Evolutionary conservation across 192 early-diverging fungal species (phyloP).

Genomic region (Dissophora globulifera): DNA sequence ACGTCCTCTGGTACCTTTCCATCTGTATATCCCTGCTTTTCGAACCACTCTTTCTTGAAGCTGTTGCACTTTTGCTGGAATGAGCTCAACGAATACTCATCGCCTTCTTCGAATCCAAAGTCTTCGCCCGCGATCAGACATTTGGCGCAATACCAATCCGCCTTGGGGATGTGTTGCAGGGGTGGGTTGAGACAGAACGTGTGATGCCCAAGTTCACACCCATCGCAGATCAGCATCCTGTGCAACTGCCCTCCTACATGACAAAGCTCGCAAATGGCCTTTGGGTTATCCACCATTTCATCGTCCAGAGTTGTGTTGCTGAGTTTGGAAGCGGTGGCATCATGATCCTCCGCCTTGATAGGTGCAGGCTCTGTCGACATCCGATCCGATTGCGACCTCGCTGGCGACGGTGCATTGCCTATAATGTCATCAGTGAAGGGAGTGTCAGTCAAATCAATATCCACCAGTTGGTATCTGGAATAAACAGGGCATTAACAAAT

Average conservation of each 20-base stretch:
- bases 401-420: slow-evolving; percentile 40
- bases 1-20: slow-evolving; percentile 69
- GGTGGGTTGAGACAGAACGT: slow-evolving; percentile 75
- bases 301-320: slow-evolving; percentile 1
- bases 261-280: slow-evolving; percentile 61
- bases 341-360: slow-evolving; percentile 4
- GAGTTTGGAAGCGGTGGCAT: too few species aligned
- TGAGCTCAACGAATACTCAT: slow-evolving; percentile 75
- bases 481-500: too few species aligned
- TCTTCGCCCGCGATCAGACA: slow-evolving; percentile 85
- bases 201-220: slow-evolving; percentile 82
- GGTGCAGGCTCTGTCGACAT: slow-evolving; percentile 27
- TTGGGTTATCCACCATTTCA: slow-evolving; percentile 28
- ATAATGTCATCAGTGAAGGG: too few species aligned
- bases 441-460: too few species aligned
- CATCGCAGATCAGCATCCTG: slow-evolving; percentile 81
- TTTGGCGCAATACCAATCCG: slow-evolving; percentile 89
- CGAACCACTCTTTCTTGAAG: slow-evolving; percentile 86
- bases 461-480: too few species aligned
- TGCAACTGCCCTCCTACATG: slow-evolving; percentile 61
- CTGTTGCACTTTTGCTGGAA: slow-evolving; percentile 83
- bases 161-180: slow-evolving; percentile 57
- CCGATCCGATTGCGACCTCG: slow-evolving; percentile 21
- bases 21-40: slow-evolving; percentile 55
- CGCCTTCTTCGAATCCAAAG: slow-evolving; percentile 94